Evolutionary conservation across 1,284 basidiomycete genomes (phyloP), one percentile per base, ranked within the genome.

Genomic region (Phellinidium pouzarii): DNA sequence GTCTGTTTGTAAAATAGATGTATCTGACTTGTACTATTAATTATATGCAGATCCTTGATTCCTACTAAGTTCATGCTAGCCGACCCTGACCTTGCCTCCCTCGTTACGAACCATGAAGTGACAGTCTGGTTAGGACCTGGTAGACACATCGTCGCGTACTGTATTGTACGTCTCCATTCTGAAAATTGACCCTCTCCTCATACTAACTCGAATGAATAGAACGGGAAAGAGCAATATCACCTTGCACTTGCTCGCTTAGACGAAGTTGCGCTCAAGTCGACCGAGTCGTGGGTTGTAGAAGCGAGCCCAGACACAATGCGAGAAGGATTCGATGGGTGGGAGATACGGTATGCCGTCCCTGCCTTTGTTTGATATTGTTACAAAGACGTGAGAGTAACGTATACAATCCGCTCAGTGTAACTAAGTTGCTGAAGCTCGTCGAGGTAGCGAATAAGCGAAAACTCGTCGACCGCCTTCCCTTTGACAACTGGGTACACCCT

Each of bases 401-500:
- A 14, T 34, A 12, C 11, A 34, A 23, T 34, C 17, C 9, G 17
- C 38, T 11, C 48, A 62, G 61, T n/a, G 52, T 62, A 3, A 41
- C 55, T 44, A 62, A 61, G 50, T 52, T 62, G 25, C 44, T 62
- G n/a, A 25, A 26, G 11, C 50, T 59, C 23, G 56, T 61, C 5
- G 55, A 59, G 0, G 50, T 50, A 4, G 58, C 59, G 2, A 49
- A 58, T 38, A 58, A 57, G 41, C 59, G 61, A 59, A 54, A 54
- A 17, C 51, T 62, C 3, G 55, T 58, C 44, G 59, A 60, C 47
- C 59, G 61, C 19, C 43, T 54, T 36, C 60, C 61, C 4, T 52
- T 62, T 34, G 56, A 58, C n/a, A 60, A 53, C 9, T 62, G 61
- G 61, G 49, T 62, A 31, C 61, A 62, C 51, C 52, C 48, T 9